These are phyloP conservation scores for Solanum lycopersicoides DNA, from an alignment of 257 asterid species.

Conservation along the genomic window DNA sequence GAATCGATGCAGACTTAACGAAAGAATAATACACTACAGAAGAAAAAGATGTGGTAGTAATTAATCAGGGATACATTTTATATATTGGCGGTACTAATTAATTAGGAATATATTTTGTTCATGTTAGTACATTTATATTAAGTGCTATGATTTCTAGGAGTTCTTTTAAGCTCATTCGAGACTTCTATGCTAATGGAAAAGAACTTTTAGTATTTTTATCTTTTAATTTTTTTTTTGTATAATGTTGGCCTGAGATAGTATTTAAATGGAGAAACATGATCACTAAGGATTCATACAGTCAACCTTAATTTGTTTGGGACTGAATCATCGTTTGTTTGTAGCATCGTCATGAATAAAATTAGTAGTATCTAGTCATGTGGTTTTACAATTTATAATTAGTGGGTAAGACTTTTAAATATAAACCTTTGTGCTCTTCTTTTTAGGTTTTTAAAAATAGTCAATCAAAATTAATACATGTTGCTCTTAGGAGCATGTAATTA, in stretches of 20 bases:
- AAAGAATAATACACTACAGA: neutral
- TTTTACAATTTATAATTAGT: neutral
- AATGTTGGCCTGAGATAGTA: neutral
- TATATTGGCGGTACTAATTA: neutral
- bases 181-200: neutral
- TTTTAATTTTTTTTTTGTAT: neutral
- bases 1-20: neutral
- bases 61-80: neutral
- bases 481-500: neutral
- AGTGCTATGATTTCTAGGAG: neutral
- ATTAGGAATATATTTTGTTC: neutral
- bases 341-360: neutral
- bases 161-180: neutral
- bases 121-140: neutral
- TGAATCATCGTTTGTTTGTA: neutral
- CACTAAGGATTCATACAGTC: neutral
- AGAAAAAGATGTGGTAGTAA: neutral
- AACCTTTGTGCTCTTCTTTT: neutral
- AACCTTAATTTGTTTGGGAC: neutral
- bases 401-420: neutral
- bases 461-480: neutral
- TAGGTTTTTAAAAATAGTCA: neutral
- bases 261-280: neutral
- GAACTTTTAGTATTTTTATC: neutral
- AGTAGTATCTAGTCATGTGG: neutral